Base-by-base conservation (phyloP, 495 filamentous ascomycete species). In the Hypoxylon fuscum region DNA sequence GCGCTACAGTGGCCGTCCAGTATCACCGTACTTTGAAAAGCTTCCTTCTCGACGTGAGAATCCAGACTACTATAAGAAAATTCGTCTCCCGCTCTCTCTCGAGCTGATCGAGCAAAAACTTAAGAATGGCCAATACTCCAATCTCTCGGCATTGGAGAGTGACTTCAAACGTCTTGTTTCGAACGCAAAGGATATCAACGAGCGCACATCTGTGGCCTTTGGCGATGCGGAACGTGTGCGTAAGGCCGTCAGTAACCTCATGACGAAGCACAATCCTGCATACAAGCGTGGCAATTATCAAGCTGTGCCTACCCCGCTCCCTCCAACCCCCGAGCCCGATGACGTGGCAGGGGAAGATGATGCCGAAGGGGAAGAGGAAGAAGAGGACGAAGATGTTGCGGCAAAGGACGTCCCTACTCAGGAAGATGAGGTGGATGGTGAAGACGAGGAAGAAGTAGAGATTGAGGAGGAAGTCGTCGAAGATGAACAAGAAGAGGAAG, bases 131-230 rank as follows among this genome's bases (percentile, higher is more conserved):
- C 82, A 85, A 54, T 96, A 92, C 70, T 66, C 77, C 9, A 84
- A 74, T 29, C 72, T 93, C 35, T 81, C 88, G 18, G 74, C 79
- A 22, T 68, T 93, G 5, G 90, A 93, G 68, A 84, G 85, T 64
- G 89, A 90, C 64, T 81, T 91, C 64, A 92, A 92, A 75, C 88
- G 88, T 37, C 84, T 93, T 78, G 84, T 93, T 54, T 80, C 79
- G 32, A 93, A 92, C 69, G 88, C 89, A 5, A 92, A 92, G 67
- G 81, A 86, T 18, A 90, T 80, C 72, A 90, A 91, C 64, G 79
- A 85, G 45, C 87, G 83, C 66, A 78, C 76, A 17, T 87, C 88
- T 1, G 74, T 85, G 32, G 74, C 88, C 22, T 91, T 85, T 68
- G 85, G 87, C 4, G 90, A 93, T 70, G 89, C 90, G 1, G 90